Evolutionary conservation across 805 yeast species (phyloP), one percentile per base, ranked within the genome.

Genomic region (Lipomyces yamadae): DNA sequence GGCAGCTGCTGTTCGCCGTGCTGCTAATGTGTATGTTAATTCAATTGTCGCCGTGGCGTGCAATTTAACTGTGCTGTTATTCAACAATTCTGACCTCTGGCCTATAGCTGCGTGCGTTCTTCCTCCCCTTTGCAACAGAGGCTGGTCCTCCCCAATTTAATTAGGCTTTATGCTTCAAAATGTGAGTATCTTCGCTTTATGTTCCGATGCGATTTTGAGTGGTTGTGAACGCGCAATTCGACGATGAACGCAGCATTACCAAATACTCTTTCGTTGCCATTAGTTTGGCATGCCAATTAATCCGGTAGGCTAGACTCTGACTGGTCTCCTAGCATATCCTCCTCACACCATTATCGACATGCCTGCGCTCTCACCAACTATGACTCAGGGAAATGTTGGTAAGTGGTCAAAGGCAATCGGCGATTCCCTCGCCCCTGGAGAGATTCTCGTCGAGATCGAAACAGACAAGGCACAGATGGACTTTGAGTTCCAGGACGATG

Each of bases 301-400:
- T 42, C n/a, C 24, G 6, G 24, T 42, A 6, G 10, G 7, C 24
- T 24, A 42, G 24, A 6, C n/a, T 42, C 48, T 42, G 48, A 42
- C 24, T 42, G n/a, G 48, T 42, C 30, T 11, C 45, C n/a, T 30
- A 68, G 71, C 71, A 5, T 91, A 86, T 81, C 97, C 97, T 45
- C 79, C 87, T 29, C 98, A 95, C 80, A 86, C 90, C 68, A 88
- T 95, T 76, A 92, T 95, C 74, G 89, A 88, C 78, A 95, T 95
- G 99, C 99, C 99, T 59, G 99, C 99, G 8, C 83, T 95, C 75
- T 94, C 98, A n/a, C 99, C 99, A 72, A 95, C 99, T 63, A 95
- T 95, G 99, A 90, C 97, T 69, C 94, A 91, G 77, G 99, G 99
- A 78, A 89, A 87, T 79, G 82, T 95, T 72, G 94, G 94, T 52